Base-by-base conservation (phyloP, 306 rosid species). In the Pachyrhizus erosus region DNA sequence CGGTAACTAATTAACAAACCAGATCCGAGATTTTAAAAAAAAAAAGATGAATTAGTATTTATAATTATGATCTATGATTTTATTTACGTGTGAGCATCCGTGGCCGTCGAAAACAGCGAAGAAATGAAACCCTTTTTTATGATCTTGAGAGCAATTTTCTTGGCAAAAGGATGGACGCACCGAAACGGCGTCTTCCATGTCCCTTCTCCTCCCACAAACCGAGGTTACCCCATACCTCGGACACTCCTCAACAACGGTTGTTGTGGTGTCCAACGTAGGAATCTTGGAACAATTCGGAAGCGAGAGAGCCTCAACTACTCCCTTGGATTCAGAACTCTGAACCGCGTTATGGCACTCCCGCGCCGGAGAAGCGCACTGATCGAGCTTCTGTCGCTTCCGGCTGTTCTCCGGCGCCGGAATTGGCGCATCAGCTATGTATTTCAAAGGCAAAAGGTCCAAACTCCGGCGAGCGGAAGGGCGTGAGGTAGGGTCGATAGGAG, bases 51-150 rank as follows among this genome's bases (percentile, higher is more conserved):
- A 6, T 7, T 10, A 1, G 14, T n/a, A n/a, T n/a, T n/a, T n/a
- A n/a, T n/a, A n/a, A n/a, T n/a, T n/a, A n/a, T n/a, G n/a, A n/a
- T n/a, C n/a, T n/a, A n/a, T n/a, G n/a, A 10, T 0, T 40, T 69
- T 21, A 70, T 20, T 70, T 70, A 94, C 99, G 73, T 95, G 99
- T 71, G 99, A 93, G 89, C 99, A 95, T 11, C 98, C 98, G 29
- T 95, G 99, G 45, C 99, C 99, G 73, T 95, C 98, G 81, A 82
- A 95, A 7, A 95, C 94, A 1, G 96, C 97, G 26, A 83, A 93
- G 80, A 87, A 93, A 61, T 95, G 93, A 2, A 76, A 48, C 5
- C 66, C 80, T 5, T 75, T 61, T 0, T 69, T 14, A 11, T 74
- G 73, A 15, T 75, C 78, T 0, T 51, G 29, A 10, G 55, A 12